Evolutionary conservation across 2,329 filamentous ascomycete genomes (phyloP).

Genomic region (Emericellopsis cladophorae): DNA sequence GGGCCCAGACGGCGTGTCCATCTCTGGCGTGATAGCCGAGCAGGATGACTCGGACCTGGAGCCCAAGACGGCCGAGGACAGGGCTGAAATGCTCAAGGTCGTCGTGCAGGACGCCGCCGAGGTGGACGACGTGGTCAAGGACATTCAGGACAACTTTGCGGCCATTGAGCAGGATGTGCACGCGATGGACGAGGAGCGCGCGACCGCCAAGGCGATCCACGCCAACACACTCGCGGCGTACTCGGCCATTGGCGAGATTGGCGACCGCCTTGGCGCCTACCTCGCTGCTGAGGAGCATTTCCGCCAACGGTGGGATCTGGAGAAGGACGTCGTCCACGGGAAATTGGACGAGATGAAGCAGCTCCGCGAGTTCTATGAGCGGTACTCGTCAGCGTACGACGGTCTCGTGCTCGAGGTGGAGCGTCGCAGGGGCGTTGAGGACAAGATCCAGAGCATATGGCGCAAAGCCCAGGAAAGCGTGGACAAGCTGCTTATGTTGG

Average conservation of each 20-base stretch:
- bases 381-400: constrained; percentile 75
- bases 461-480: constrained; percentile 67
- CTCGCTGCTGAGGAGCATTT: constrained; percentile 54
- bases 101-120: constrained; percentile 58
- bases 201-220: constrained; percentile 34
- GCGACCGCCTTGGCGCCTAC: constrained; percentile 50
- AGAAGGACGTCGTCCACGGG: constrained; percentile 54
- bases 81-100: constrained; percentile 71
- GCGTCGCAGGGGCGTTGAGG: constrained; percentile 59
- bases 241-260: constrained; percentile 53
- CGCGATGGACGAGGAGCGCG: constrained; percentile 50
- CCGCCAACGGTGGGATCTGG: constrained; percentile 56
- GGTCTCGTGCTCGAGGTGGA: constrained; percentile 74
- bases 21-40: constrained; percentile 53
- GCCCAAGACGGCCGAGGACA: constrained; percentile 63
- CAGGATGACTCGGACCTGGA: constrained; percentile 45
- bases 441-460: constrained; percentile 61
- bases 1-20: constrained; percentile 32
- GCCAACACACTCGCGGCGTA: constrained; percentile 50
- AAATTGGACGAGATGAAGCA: constrained; percentile 67
- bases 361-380: constrained; percentile 73
- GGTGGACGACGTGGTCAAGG: constrained; percentile 52
- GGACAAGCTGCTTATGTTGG: constrained; percentile 60
- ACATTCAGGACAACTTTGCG: constrained; percentile 62
- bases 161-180: constrained; percentile 65